Base-by-base conservation (phyloP, 1,284 basidiomycete species). In the Testicularia cyperi region DNA sequence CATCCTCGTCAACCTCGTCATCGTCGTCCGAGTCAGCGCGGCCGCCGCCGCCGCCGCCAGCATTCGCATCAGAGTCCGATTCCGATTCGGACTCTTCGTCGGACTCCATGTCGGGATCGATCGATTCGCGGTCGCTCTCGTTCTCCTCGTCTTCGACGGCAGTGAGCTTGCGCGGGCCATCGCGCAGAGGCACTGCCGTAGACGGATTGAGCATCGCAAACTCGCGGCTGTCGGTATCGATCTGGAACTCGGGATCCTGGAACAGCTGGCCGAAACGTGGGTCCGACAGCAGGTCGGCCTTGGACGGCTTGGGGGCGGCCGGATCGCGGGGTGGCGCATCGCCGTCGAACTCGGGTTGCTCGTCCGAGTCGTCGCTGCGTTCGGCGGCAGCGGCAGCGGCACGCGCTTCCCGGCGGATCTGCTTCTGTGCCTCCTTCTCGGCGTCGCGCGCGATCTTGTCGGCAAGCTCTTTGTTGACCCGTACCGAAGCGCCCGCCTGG, bases 141-240 rank as follows among this genome's bases (percentile, higher is more conserved):
- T 90, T 89, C 45, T 90, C 88, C 69, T 94, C 90, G 29, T 88
- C 85, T 73, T 92, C 88, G 19, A 90, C 90, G 5, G 88, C 89
- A 0, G 91, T 91, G 19, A 65, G 77, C 71, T 77, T 33, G 65
- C 79, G 68, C 77, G 77, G 40, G 35, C 48, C 30, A 54, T 65
- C 52, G 10, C 61, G 49, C 16, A 28, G 38, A 41, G 47, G 38
- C 39, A 54, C 36, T 10, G 82, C 82, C 6, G 84, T 80, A 7
- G 89, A 92, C 4, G 95, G 94, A 76, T 98, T 94, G 76, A 96
- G 83, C 65, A 97, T 79, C 18, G 87, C 87, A 74, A 83, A 99
- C 79, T 97, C 95, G 72, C 88, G 82, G 60, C 82, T 88, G 30
- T 79, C 82, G 78, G 92, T 87, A 77, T 98, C 92, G 64, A 99